phyloP scores from a whole-genome alignment of 345 rosid genomes.

The Citrus medica region DNA sequence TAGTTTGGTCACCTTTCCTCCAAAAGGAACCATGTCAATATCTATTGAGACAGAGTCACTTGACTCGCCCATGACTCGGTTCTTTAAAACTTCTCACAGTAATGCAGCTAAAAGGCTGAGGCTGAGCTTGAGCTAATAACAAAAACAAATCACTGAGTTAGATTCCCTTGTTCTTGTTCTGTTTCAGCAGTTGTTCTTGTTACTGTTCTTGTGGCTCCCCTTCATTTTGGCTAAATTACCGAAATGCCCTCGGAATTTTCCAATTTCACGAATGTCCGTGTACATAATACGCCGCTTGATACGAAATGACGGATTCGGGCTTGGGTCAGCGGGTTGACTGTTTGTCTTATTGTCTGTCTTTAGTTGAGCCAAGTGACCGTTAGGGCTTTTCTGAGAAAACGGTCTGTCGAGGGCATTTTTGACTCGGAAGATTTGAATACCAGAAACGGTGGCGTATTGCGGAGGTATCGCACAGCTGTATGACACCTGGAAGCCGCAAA shows the following conservation, averaged over 20 bases:
- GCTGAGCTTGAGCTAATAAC: slow-evolving; percentile 17
- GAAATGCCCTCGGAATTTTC: background rate
- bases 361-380: slow-evolving; percentile 31
- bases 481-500: slow-evolving; percentile 43
- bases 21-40: slow-evolving; percentile 39
- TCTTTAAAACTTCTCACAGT: background rate
- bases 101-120: slow-evolving; percentile 23
- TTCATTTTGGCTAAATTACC: background rate
- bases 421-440: background rate
- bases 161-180: background rate
- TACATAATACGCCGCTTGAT: background rate
- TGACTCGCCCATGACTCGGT: slow-evolving; percentile 43
- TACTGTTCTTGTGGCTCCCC: background rate
- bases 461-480: slow-evolving; percentile 32
- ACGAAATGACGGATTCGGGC: slow-evolving; percentile 16
- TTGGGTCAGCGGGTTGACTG: background rate
- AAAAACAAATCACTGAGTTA: slow-evolving; percentile 18
- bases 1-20: slow-evolving; percentile 42
- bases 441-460: background rate
- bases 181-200: background rate
- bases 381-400: slow-evolving; percentile 5
- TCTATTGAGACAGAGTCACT: slow-evolving; percentile 50
- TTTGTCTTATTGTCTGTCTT: slow-evolving; percentile 10
- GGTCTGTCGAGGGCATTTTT: slow-evolving; percentile 5
- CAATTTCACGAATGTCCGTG: background rate